Percentiles rank a stretch among this genome's conserved stretches.
These are phyloP conservation scores for Arctium lappa DNA, from an alignment of 129 eudicot species.

Conservation along the genomic window DNA sequence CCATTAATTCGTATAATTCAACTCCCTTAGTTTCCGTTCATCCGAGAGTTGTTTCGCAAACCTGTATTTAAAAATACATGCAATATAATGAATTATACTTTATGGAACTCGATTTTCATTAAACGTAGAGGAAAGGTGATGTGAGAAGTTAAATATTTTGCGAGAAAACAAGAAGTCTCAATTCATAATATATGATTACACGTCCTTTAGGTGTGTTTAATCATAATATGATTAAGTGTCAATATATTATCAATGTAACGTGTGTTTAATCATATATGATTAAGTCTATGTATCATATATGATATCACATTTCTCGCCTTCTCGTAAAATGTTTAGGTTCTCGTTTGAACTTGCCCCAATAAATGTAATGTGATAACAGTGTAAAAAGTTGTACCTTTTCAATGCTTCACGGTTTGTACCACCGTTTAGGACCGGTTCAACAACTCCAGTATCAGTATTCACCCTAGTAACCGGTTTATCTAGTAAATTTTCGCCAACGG, in stretches of 20 bases:
- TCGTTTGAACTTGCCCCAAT: background rate
- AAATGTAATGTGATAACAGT: background rate
- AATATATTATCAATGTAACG: too few relatives aligned
- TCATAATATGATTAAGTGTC: too few relatives aligned
- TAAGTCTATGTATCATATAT: too few relatives aligned
- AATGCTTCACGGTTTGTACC: conserved; percentile 54
- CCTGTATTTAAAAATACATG: conserved; percentile 18
- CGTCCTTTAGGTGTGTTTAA: too few relatives aligned
- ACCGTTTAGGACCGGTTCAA: conserved; percentile 35
- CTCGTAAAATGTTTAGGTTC: too few relatives aligned
- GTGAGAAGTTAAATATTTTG: too few relatives aligned
- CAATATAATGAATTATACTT: background rate
- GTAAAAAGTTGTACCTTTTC: conserved; percentile 7
- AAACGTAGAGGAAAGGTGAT: too few relatives aligned
- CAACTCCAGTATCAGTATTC: conserved; percentile 40
- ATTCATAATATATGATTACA: too few relatives aligned
- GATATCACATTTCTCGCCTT: too few relatives aligned
- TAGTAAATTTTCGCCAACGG: conserved; percentile 34
- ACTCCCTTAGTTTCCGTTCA: conserved; percentile 40
- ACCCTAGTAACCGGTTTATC: conserved; percentile 42
- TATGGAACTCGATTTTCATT: background rate
- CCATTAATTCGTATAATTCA: background rate
- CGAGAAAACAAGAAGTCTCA: too few relatives aligned
- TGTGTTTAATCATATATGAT: too few relatives aligned
- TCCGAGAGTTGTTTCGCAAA: conserved; percentile 46